Conservation (phyloP, 192 early-diverging fungal species). For the Podila horticola region DNA sequence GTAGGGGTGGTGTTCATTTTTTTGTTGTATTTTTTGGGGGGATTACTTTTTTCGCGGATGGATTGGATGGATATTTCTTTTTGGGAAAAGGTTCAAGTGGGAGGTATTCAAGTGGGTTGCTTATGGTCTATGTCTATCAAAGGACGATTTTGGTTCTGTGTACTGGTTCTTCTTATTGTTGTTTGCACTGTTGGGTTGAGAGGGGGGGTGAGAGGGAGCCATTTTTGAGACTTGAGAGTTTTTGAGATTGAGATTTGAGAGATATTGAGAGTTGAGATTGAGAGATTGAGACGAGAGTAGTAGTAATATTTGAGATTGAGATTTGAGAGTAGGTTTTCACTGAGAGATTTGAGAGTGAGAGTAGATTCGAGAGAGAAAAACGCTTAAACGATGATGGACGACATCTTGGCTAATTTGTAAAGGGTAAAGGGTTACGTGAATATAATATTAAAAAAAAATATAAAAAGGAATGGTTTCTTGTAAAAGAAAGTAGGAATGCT, state of each 20-base stretch:
- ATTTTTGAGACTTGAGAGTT: slow-evolving; percentile 36
- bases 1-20: slow-evolving; percentile 45
- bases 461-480: slow-evolving; percentile 12
- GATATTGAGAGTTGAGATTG: slow-evolving; percentile 33
- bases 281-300: slow-evolving; percentile 5
- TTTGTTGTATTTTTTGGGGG: slow-evolving; percentile 5
- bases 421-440: slow-evolving; percentile 13
- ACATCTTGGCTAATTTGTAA: slow-evolving; percentile 41
- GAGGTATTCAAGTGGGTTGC: background rate
- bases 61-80: slow-evolving; percentile 1
- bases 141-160: slow-evolving; percentile 36
- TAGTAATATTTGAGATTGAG: slow-evolving; percentile 6
- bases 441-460: slow-evolving; percentile 24
- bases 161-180: slow-evolving; percentile 16
- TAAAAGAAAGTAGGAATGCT: background rate
- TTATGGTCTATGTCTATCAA: slow-evolving; percentile 50
- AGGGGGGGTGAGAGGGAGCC: slow-evolving; percentile 54
- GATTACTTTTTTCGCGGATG: background rate
- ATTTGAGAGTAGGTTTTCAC: slow-evolving; percentile 3
- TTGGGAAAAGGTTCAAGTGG: background rate
- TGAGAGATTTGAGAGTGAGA: slow-evolving; percentile 12
- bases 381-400: slow-evolving; percentile 55
- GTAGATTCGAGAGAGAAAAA: slow-evolving; percentile 21
- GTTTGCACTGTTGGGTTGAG: slow-evolving; percentile 21
- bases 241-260: slow-evolving; percentile 16